These are phyloP conservation scores for Guyanaporus albipodus DNA, from an alignment of 768 basidiomycete genomes.

Conservation along the genomic window DNA sequence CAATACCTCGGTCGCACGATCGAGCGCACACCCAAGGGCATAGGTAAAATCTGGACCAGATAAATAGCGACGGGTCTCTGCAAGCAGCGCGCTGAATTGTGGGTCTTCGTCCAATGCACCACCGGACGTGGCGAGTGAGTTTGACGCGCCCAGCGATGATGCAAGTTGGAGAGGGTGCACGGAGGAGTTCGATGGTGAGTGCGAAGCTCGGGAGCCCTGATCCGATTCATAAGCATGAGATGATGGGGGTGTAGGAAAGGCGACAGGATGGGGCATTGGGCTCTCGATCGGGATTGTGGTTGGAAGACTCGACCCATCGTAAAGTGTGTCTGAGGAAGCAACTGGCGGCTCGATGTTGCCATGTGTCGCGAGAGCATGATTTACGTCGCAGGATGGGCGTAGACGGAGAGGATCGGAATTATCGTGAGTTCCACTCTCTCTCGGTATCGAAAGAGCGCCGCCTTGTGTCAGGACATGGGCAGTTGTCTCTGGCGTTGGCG, in stretches of 20 bases:
- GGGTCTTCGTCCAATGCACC: constrained; percentile 13
- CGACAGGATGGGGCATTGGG: constrained; percentile 2
- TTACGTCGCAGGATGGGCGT: background rate
- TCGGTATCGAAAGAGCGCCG: constrained; percentile 34
- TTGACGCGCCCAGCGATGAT: background rate
- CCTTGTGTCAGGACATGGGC: constrained; percentile 68
- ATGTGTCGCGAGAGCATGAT: background rate
- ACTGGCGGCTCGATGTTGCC: background rate
- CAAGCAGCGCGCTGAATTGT: constrained; percentile 59
- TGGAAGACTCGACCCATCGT: constrained; percentile 7
- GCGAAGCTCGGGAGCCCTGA: constrained; percentile 26
- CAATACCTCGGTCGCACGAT: constrained; percentile 61
- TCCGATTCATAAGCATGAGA: constrained; percentile 15
- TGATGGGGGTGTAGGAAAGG: constrained; percentile 24
- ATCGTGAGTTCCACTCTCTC: background rate
- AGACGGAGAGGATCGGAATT: background rate
- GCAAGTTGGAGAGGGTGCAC: constrained; percentile 18
- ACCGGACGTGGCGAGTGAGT: constrained; percentile 5
- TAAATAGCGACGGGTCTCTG: constrained; percentile 63
- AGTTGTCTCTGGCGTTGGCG: constrained; percentile 66
- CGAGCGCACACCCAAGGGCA: constrained; percentile 71
- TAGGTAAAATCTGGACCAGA: constrained; percentile 64
- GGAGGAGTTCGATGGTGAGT: constrained; percentile 16
- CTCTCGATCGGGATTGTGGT: constrained; percentile 19
- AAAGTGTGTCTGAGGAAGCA: background rate